These are phyloP conservation scores for Neurospora cerealis DNA, from an alignment of 495 filamentous ascomycete species.

Conservation along the genomic window DNA sequence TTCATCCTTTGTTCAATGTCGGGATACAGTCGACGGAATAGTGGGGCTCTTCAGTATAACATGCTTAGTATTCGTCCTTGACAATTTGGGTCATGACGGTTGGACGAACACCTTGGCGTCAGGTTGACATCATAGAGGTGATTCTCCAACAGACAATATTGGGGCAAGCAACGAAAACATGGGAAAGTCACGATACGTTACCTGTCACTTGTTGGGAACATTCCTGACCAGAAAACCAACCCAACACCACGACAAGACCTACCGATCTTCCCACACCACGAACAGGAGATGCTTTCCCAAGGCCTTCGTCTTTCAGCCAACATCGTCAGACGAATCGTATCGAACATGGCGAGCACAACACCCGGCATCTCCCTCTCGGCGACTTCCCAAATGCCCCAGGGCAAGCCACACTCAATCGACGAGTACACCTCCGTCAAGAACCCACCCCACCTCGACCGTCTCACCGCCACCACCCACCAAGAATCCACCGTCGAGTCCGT, in stretches of 20 bases:
- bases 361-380: background rate
- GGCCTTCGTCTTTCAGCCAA: background rate
- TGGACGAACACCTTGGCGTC: background rate
- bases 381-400: background rate
- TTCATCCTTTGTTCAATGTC: background rate
- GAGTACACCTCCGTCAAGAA: conserved; percentile 3
- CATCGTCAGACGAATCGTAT: background rate
- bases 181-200: background rate
- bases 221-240: background rate
- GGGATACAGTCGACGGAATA: background rate
- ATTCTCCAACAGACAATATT: background rate
- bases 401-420: conserved; percentile 7
- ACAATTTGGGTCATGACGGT: background rate
- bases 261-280: background rate
- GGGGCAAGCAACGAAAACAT: background rate
- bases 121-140: background rate
- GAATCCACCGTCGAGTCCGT: conserved; percentile 2
- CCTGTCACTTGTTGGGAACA: background rate
- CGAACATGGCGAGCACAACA: background rate
- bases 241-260: background rate
- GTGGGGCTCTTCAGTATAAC: background rate
- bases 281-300: background rate
- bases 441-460: conserved; percentile 10
- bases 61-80: background rate
- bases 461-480: conserved; percentile 4